These are phyloP conservation scores for Plenodomus lindquistii DNA, from an alignment of 2,329 filamentous ascomycete species.

Conservation along the genomic window DNA sequence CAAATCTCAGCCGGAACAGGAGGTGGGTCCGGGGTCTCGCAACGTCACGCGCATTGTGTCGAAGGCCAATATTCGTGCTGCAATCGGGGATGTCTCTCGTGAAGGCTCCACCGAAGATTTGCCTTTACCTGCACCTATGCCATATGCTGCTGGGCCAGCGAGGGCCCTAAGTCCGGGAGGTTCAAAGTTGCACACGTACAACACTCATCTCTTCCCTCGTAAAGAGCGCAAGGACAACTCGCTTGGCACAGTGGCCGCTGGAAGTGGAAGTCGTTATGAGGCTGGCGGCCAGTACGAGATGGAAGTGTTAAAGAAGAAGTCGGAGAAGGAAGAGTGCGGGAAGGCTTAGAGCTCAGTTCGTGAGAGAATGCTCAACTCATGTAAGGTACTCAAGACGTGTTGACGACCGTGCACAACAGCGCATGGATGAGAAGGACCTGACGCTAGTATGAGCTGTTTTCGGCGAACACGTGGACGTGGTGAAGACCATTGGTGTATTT, in stretches of 20 bases:
- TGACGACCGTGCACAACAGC: no score
- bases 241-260: slow-evolving; percentile 10
- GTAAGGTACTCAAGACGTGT: no score
- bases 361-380: no score
- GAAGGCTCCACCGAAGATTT: slow-evolving; percentile 25
- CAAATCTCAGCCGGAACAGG: slow-evolving; percentile 3
- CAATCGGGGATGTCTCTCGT: slow-evolving; percentile 20
- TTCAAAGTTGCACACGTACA: slow-evolving; percentile 25
- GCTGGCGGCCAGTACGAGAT: slow-evolving; percentile 7
- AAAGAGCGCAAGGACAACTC: slow-evolving; percentile 18
- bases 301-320: slow-evolving; percentile 1
- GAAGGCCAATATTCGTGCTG: slow-evolving; percentile 39
- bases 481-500: no score
- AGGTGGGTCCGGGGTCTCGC: slow-evolving; percentile 2
- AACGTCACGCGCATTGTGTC: slow-evolving; percentile 33
- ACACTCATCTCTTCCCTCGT: slow-evolving; percentile 37
- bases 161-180: slow-evolving; percentile 1
- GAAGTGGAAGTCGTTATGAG: slow-evolving; percentile 1
- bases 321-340: no score
- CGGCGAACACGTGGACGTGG: no score
- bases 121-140: slow-evolving; percentile 3
- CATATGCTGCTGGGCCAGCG: neutral
- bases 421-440: no score
- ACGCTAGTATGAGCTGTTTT: no score
- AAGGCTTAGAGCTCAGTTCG: no score